Evolutionary conservation across 345 rosid genomes (phyloP), one percentile per base, ranked within the genome.

Genomic region (Dovyalis caffra): DNA sequence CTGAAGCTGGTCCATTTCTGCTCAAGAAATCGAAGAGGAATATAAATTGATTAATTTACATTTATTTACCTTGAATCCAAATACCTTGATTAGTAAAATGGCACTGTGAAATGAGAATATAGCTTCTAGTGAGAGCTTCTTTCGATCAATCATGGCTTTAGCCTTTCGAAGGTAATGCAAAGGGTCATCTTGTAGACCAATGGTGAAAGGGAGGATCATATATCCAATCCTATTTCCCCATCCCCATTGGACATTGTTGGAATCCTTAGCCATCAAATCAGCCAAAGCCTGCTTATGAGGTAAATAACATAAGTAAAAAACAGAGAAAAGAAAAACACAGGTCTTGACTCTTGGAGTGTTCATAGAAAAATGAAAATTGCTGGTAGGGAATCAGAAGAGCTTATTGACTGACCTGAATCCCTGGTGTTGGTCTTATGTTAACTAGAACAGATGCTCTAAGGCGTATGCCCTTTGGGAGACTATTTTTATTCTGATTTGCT

Each of bases 161-260:
- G 78, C 83, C 14, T 62, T 61, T 21, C 80, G 77, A 66, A 85
- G 7, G 49, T 83, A 67, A 47, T 81, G 71, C n/a, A 85, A 63
- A 15, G 86, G 86, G n/a, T 85, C 74, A 15, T 79, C 80, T 62
- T 76, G 69, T n/a, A 78, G 26, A 26, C 43, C 79, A 61, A 85
- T 74, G 6, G 47, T 69, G 66, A 85, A 72, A 16, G 88, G 88
- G 18, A 79, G 74, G 33, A 81, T 12, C 9, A 81, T 6, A n/a
- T 71, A 83, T 31, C 85, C 88, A 14, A 83, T 83, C 69, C 74
- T 43, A 37, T 85, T 85, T 2, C 88, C 88, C 86, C 86, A 79
- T 56, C 82, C 82, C 78, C 82, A 85, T 66, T 74, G 72, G 5
- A 70, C 75, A 28, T 70, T 51, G 12, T 72, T 74, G 1, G 61